A percentile compares a stretch with the other conserved stretches of the same genome.
phyloP scores from a whole-genome alignment of 768 basidiomycete species.

The Mycena metata region DNA sequence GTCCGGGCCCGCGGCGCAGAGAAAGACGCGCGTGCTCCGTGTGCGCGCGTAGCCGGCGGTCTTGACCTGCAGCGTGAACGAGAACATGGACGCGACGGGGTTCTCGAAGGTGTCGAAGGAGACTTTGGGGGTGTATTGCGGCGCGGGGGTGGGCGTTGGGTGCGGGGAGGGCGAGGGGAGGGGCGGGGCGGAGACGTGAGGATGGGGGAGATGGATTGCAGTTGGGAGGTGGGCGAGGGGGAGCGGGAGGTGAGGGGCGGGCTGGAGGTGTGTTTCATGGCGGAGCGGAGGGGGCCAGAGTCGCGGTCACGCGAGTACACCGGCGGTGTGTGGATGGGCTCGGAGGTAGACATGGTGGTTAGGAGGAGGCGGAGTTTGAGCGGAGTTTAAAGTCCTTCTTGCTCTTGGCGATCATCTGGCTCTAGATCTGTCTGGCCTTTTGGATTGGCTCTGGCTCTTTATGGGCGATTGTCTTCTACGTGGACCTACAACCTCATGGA shows the following conservation, averaged over 20 bases:
- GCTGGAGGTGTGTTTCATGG: slow-evolving; percentile 62
- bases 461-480: too few species aligned
- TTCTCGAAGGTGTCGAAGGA: slow-evolving; percentile 93
- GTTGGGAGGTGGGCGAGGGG: slow-evolving; percentile 31
- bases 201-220: slow-evolving; percentile 39
- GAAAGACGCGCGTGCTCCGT: slow-evolving; percentile 86
- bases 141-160: slow-evolving; percentile 32
- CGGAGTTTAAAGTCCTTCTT: too few species aligned
- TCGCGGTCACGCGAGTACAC: slow-evolving; percentile 28
- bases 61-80: slow-evolving; percentile 88
- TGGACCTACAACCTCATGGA: too few species aligned
- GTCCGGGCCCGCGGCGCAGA: slow-evolving; percentile 90
- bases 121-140: slow-evolving; percentile 74
- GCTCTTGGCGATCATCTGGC: too few species aligned
- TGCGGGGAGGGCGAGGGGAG: slow-evolving; percentile 34
- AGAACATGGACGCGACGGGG: slow-evolving; percentile 85
- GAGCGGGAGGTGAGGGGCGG: slow-evolving; percentile 45
- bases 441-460: too few species aligned
- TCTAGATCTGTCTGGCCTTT: too few species aligned
- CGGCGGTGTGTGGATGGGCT: slow-evolving; percentile 22
- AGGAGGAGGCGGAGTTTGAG: neutral
- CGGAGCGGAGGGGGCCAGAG: slow-evolving; percentile 60
- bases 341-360: slow-evolving; percentile 18
- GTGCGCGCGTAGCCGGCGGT: slow-evolving; percentile 83
- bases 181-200: slow-evolving; percentile 28